A percentile compares a stretch with the other conserved stretches of the same genome.
Evolutionary conservation across 345 rosid genomes (phyloP).

Genomic region (Angophora floribunda): DNA sequence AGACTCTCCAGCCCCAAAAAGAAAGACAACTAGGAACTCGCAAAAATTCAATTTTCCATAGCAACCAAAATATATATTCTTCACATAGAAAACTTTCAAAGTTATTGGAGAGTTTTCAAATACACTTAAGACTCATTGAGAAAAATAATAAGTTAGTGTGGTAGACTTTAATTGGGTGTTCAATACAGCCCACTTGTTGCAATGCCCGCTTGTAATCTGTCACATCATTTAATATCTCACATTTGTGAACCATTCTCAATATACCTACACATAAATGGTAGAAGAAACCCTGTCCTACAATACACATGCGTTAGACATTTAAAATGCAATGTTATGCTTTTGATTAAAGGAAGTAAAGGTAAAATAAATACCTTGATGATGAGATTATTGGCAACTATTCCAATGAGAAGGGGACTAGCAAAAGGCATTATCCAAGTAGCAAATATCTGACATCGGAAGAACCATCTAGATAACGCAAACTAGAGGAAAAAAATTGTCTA

Average conservation of each 20-base stretch:
- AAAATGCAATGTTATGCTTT: background rate
- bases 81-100: background rate
- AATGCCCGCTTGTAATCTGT: background rate
- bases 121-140: background rate
- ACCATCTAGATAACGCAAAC: conserved; percentile 96
- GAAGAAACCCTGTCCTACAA: background rate
- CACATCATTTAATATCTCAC: background rate
- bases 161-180: background rate
- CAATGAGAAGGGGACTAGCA: conserved; percentile 94
- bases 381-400: conserved; percentile 79
- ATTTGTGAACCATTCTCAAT: background rate
- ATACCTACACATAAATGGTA: background rate
- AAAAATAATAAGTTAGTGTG: background rate
- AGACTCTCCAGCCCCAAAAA: background rate
- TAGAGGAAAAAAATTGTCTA: conserved; percentile 85
- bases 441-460: conserved; percentile 61
- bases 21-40: background rate
- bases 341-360: background rate
- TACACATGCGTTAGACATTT: background rate
- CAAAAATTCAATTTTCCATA: background rate
- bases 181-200: background rate
- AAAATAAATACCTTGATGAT: conserved; percentile 59
- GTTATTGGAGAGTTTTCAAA: background rate
- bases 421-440: conserved; percentile 82
- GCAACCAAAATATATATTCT: background rate